Base-by-base conservation (phyloP, 1,284 basidiomycete species). In the Neonothopanus nambi region DNA sequence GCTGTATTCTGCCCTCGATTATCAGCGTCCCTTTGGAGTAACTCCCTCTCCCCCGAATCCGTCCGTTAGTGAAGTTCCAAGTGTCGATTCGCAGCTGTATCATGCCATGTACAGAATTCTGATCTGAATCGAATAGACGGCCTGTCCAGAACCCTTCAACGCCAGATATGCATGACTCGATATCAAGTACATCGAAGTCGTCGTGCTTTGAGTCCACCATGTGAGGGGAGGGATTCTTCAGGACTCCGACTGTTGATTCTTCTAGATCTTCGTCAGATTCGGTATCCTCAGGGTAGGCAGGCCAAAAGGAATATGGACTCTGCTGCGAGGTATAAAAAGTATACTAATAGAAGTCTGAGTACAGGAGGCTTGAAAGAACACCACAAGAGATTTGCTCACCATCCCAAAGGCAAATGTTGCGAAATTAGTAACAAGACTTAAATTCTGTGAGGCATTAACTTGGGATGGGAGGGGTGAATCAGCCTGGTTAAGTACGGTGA, bases 101-200 rank as follows among this genome's bases (percentile, higher is more conserved):
- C 46, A 56, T 37, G 12, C 55, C 50, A 20, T 42, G 24, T 5
- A 38, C 24, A 4, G 39, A 28, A 26, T 17, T 36, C 2, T 35
- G 1, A 18, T 30, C 17, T n/a, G 42, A 39, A 28, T 51, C 23
- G 20, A 48, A 44, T 9, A 56, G 24, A 30, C 48, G 43, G 13
- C 55, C 55, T 21, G 37, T 48, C 55, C 55, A 56, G 26, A 41
- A 52, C 26, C 55, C 55, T 7, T 52, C 50, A 1, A 56, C 40
- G 3, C 38, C 45, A 20, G 55, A 46, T 15, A 45, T 40, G 21
- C 20, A 46, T 13, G 35, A 35, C 9, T 33, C 18, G 18, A 45
- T 23, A 21, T 37, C 37, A 11, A 11, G 26, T 5, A 28, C 26
- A 11, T 28, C 26, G 11, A 28, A 28, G 26, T 28, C 26, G 26